Evolutionary conservation across 2,329 filamentous ascomycete genomes (phyloP), one percentile per base, ranked within the genome.

Genomic region (Cylindrodendrum hubeiense): DNA sequence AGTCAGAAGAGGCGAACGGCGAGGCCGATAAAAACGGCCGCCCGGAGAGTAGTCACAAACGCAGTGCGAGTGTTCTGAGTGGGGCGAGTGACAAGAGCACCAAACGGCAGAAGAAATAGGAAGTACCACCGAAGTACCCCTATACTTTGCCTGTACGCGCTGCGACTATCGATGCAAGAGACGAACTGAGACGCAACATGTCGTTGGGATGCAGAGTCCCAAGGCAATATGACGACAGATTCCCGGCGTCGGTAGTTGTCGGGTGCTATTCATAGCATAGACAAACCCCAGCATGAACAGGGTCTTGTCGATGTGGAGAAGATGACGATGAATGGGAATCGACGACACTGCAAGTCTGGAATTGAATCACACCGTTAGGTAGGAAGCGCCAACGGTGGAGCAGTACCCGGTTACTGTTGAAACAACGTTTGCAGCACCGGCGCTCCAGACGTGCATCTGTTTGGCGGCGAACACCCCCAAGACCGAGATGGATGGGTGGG

Each of bases 1-100:
- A 71, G 13, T 64, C 58, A 21, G 70, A 57, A 21, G 69, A 69
- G 47, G 69, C 66, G 33, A 66, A 68, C n/a, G 65, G 34, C 8
- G 68, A 72, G 30, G 63, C 74, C n/a, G 78, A 76, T 39, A 80
- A 73, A 68, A 71, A 68, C 17, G 64, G 60, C 12, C 74, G 79
- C 47, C 80, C 80, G 2, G 77, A 75, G 15, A 83, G 80, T 67
- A 83, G 82, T 66, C 90, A 92, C 68, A 97, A 97, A 82, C 87
- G 94, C 64, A 96, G 93, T 76, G 93, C 93, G 1, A 97, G 93
- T 77, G 93, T 94, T 33, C 78, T 97, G 57, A 95, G 93, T 77
- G 83, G 85, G 17, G 82, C 82, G 6, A 94, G 91, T 76, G 90
- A 93, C 65, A 88, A 87, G 79, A 88, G 85, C 70, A 74, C 79